phyloP scores from a whole-genome alignment of 805 yeast genomes.

The Wickerhamomyces queroliae region DNA sequence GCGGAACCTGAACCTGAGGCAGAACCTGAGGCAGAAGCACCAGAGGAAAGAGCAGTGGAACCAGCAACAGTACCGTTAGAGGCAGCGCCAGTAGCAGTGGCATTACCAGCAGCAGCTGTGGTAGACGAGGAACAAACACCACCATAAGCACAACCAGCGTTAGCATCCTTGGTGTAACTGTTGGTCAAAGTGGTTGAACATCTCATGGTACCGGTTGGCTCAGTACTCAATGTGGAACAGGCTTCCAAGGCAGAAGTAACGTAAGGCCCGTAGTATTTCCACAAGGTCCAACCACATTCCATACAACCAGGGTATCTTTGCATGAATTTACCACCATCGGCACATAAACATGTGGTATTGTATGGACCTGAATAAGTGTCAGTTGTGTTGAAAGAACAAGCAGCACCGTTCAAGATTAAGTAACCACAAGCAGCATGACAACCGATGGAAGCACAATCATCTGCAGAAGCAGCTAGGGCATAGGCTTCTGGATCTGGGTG shows the following conservation, averaged over 20 bases:
- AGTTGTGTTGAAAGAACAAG: conserved; percentile 18
- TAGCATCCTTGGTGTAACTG: conserved; percentile 13
- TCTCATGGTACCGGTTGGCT: conserved; percentile 31
- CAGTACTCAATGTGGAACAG: conserved; percentile 25
- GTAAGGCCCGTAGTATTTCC: conserved; percentile 30
- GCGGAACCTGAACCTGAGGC: conserved; percentile 5
- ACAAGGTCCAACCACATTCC: conserved; percentile 36
- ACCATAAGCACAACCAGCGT: conserved; percentile 10
- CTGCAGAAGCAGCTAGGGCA: conserved; percentile 24
- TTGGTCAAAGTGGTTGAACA: conserved; percentile 20
- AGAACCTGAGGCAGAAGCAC: conserved; percentile 8
- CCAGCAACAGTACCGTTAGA: conserved; percentile 3
- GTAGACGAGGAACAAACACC: conserved; percentile 11
- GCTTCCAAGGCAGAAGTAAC: conserved; percentile 26
- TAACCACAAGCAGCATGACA: conserved; percentile 32
- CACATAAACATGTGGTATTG: conserved; percentile 28
- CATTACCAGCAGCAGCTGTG: background rate
- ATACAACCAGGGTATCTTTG: conserved; percentile 27
- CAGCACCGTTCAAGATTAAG: conserved; percentile 25
- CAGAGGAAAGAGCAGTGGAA: conserved; percentile 5
- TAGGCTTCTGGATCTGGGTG: conserved; percentile 27
- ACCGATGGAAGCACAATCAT: conserved; percentile 24
- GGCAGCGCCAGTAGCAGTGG: conserved; percentile 4
- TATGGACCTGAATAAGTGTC: conserved; percentile 23
- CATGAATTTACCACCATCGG: conserved; percentile 21